Conservation (phyloP, 805 yeast species). For the Kazachstania africana region DNA sequence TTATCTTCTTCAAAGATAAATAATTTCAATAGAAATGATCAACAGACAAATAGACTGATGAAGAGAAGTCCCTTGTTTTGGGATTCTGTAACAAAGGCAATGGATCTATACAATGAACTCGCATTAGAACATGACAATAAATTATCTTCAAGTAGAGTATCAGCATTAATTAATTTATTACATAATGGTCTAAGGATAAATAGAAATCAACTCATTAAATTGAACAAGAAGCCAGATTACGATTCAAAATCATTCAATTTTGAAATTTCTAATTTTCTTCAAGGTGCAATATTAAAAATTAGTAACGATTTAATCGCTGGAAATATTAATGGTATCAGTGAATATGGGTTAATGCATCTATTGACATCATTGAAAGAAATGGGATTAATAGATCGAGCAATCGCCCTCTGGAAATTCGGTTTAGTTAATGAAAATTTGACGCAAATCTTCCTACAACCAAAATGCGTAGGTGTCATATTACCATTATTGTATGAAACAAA, state of each 20-base stretch:
- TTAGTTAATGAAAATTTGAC: constrained; percentile 1
- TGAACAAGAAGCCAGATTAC: constrained; percentile 44
- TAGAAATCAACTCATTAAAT: constrained; percentile 37
- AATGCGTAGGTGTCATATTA: constrained; percentile 51
- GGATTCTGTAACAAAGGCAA: constrained; percentile 37
- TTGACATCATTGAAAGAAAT: constrained; percentile 46
- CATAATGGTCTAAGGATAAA: constrained; percentile 43
- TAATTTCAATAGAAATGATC: too few species aligned
- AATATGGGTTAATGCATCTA: constrained; percentile 41
- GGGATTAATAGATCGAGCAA: constrained; percentile 45
- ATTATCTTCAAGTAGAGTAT: constrained; percentile 33
- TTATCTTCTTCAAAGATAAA: constrained; percentile 6
- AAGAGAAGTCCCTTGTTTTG: constrained; percentile 31
- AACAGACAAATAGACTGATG: too few species aligned
- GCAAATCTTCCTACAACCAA: constrained; percentile 40
- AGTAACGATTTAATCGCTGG: constrained; percentile 36
- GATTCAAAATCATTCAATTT: constrained; percentile 41
- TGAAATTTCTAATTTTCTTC: constrained; percentile 35
- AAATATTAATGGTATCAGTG: constrained; percentile 27
- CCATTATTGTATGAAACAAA: constrained; percentile 45
- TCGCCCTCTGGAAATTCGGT: constrained; percentile 50
- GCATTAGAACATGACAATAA: too few species aligned
- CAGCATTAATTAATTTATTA: constrained; percentile 35
- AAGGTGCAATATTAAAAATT: constrained; percentile 36
- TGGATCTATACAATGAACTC: constrained; percentile 35